Conservation (phyloP, 495 filamentous ascomycete genomes). For the Trichoderma asperelloides region DNA sequence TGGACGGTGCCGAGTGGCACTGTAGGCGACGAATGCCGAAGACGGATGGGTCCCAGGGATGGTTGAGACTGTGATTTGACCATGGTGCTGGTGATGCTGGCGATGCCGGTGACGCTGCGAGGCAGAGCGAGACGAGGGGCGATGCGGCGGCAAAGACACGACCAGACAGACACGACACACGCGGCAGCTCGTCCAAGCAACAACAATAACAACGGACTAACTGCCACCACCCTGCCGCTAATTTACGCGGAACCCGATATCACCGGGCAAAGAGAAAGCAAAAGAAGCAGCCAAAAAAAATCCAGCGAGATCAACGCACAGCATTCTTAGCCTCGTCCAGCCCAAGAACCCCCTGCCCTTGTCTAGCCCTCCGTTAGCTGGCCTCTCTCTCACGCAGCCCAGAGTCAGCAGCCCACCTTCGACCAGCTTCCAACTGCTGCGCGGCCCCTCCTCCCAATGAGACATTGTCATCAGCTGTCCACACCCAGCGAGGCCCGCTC, state of each 20-base stretch:
- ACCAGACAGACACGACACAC: not conserved
- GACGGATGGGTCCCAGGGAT: not conserved
- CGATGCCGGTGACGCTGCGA: not conserved
- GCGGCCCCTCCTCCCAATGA: not conserved
- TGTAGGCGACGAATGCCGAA: not conserved
- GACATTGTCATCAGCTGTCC: conserved; percentile 6
- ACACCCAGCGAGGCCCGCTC: not conserved
- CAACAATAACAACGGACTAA: not conserved
- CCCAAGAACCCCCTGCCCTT: not conserved
- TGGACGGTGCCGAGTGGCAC: not conserved
- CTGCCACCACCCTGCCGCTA: not conserved
- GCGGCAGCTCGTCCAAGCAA: not conserved
- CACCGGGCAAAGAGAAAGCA: not conserved
- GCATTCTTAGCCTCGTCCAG: not conserved
- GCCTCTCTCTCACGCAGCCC: not conserved
- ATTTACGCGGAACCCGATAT: not conserved
- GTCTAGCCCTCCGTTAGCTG: conserved; percentile 5
- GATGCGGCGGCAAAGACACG: not conserved
- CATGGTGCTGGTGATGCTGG: not conserved
- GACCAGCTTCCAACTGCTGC: not conserved
- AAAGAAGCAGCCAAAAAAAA: not conserved
- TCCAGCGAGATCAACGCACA: not conserved
- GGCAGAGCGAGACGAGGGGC: not conserved
- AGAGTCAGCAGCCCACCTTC: not conserved
- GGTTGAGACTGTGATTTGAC: not conserved